These are phyloP conservation scores for Mollisia scopiformis DNA, from an alignment of 2,329 filamentous ascomycete species.

Conservation along the genomic window DNA sequence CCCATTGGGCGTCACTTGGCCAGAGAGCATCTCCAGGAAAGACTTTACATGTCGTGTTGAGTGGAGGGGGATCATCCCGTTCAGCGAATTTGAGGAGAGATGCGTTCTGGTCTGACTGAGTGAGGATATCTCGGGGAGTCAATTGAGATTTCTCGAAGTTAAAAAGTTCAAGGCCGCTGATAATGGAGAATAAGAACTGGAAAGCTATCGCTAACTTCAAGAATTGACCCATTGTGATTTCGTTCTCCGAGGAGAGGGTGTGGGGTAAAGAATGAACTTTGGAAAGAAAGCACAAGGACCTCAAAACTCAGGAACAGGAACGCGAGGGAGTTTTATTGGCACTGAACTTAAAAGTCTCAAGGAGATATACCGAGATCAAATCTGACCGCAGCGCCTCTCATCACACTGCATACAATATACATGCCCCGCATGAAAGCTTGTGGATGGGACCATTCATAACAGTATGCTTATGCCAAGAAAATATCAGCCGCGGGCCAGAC, in stretches of 20 bases:
- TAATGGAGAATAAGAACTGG: background rate
- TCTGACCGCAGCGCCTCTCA: background rate
- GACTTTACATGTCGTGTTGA: conserved; percentile 1
- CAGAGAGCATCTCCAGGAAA: conserved; percentile 7
- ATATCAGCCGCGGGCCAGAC: background rate
- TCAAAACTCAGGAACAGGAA: too few species aligned
- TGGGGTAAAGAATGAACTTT: too few species aligned
- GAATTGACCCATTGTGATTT: background rate
- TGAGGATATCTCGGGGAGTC: background rate
- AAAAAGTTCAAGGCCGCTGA: background rate
- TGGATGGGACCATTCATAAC: background rate
- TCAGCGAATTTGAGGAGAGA: background rate
- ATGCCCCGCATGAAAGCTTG: background rate
- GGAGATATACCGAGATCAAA: background rate
- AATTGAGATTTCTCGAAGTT: background rate
- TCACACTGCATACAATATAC: background rate
- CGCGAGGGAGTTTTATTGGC: too few species aligned
- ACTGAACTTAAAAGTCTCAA: background rate
- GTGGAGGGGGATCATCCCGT: background rate
- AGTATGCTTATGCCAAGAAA: background rate
- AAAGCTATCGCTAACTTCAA: background rate
- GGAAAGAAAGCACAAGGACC: too few species aligned
- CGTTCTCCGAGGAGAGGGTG: background rate
- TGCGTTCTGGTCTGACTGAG: background rate
- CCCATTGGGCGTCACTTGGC: conserved; percentile 2